Evolutionary conservation across 768 basidiomycete genomes (phyloP).

Genomic region (Symmetrospora coprosmae): DNA sequence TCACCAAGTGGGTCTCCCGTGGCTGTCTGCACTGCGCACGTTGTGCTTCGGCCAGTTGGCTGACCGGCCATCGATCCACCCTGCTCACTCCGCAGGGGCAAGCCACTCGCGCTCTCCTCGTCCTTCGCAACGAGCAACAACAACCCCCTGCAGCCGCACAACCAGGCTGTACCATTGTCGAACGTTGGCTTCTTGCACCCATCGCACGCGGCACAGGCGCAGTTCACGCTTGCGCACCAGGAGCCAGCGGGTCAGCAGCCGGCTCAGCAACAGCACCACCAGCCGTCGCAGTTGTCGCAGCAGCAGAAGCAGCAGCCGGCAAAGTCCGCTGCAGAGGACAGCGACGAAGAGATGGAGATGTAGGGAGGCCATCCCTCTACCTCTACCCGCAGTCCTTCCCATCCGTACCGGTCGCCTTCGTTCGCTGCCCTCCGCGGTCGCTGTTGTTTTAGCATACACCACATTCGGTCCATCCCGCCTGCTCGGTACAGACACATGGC

Average conservation of each 20-base stretch:
- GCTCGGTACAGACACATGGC: no score
- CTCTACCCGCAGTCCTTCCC: background rate
- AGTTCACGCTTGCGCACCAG: constrained; percentile 13
- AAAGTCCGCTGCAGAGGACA: no score
- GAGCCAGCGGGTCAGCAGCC: background rate
- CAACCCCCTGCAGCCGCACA: constrained; percentile 1
- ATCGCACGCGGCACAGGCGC: constrained; percentile 6
- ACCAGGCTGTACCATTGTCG: background rate
- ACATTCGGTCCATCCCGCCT: no score
- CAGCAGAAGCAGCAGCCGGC: no score
- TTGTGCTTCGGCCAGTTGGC: background rate
- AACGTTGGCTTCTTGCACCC: constrained; percentile 15
- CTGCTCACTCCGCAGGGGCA: constrained; percentile 33
- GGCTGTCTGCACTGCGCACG: background rate
- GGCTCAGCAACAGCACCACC: constrained; percentile 4
- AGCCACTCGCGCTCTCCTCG: constrained; percentile 32
- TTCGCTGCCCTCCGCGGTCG: no score
- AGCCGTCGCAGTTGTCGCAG: background rate
- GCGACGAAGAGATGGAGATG: constrained; percentile 21
- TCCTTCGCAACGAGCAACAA: constrained; percentile 26
- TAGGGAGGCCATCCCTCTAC: background rate
- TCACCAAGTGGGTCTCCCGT: constrained; percentile 61
- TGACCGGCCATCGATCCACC: background rate
- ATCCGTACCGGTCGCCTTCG: background rate
- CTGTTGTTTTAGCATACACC: no score